phyloP scores from a whole-genome alignment of 2,329 filamentous ascomycete species.

The Paracorniculantispora psalliotae region DNA sequence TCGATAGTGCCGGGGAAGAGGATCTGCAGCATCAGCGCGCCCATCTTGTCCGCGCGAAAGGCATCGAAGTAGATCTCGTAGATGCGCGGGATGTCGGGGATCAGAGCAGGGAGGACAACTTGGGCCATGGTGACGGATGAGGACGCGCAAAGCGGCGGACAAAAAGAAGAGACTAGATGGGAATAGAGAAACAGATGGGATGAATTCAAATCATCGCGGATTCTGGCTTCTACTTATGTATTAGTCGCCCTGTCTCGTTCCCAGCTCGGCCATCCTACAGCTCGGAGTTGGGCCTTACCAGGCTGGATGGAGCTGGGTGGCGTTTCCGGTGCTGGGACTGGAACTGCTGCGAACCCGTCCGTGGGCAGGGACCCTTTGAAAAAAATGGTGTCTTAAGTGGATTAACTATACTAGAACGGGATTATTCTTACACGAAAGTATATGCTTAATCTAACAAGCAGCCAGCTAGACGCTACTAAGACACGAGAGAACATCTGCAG shows the following conservation, averaged over 20 bases:
- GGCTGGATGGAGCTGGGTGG: background rate
- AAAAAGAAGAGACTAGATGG: background rate
- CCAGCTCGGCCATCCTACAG: background rate
- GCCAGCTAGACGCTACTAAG: too few species aligned
- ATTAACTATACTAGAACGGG: too few species aligned
- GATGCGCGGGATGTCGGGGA: conserved; percentile 40
- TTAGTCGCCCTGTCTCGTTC: background rate
- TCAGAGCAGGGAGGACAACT: conserved; percentile 39
- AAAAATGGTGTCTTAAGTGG: too few species aligned
- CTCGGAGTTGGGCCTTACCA: background rate
- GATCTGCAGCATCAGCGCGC: conserved; percentile 36
- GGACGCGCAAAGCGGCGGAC: background rate
- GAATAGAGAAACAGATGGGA: background rate
- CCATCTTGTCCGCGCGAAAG: conserved; percentile 35
- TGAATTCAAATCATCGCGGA: background rate
- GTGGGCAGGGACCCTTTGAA: too few species aligned
- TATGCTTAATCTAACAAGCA: too few species aligned
- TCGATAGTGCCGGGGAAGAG: conserved; percentile 34
- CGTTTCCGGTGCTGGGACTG: background rate
- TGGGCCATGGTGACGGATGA: conserved; percentile 28
- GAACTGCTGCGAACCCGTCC: too few species aligned
- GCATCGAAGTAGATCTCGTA: conserved; percentile 44
- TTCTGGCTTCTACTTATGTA: too few species aligned
- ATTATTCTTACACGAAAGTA: too few species aligned
- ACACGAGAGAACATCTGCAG: too few species aligned